A percentile compares a stretch with the other conserved stretches of the same genome.
Evolutionary conservation across 495 filamentous ascomycete genomes (phyloP).

Genomic region (Astrothelium macrocarpum): DNA sequence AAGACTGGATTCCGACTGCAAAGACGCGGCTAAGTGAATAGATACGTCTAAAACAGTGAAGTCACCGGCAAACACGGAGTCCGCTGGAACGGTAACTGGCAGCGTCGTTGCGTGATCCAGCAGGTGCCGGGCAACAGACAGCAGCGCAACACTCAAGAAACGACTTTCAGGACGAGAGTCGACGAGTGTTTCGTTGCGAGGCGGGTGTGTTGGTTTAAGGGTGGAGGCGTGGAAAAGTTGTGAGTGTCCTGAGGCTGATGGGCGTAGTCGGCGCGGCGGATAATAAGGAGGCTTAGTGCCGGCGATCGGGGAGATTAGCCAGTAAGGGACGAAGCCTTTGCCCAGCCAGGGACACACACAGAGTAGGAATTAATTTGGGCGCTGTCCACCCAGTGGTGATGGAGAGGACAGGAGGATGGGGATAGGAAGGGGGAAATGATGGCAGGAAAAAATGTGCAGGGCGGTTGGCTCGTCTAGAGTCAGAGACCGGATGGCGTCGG

Average conservation of each 20-base stretch:
- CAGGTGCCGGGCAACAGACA: neutral
- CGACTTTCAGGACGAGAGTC: neutral
- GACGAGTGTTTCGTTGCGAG: neutral
- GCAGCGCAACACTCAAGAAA: neutral
- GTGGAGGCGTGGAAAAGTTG: neutral
- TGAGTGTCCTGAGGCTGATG: conserved; percentile 1
- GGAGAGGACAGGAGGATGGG: neutral
- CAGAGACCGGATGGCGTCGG: neutral
- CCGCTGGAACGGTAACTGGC: neutral
- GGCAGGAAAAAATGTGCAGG: neutral
- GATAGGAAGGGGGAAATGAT: neutral
- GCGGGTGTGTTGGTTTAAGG: neutral
- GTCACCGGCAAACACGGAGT: neutral
- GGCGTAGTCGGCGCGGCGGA: neutral
- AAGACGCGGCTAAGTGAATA: conserved; percentile 7
- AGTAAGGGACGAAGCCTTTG: neutral
- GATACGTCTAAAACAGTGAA: neutral
- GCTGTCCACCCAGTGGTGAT: neutral
- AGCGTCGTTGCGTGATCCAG: neutral
- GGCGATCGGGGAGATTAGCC: neutral
- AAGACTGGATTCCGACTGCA: neutral
- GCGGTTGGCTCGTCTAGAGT: neutral
- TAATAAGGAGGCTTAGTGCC: neutral
- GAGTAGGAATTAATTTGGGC: neutral
- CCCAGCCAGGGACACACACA: neutral